Evolutionary conservation across 1,284 basidiomycete species (phyloP), one percentile per base, ranked within the genome.

Genomic region (Trichosporon coremiiforme): DNA sequence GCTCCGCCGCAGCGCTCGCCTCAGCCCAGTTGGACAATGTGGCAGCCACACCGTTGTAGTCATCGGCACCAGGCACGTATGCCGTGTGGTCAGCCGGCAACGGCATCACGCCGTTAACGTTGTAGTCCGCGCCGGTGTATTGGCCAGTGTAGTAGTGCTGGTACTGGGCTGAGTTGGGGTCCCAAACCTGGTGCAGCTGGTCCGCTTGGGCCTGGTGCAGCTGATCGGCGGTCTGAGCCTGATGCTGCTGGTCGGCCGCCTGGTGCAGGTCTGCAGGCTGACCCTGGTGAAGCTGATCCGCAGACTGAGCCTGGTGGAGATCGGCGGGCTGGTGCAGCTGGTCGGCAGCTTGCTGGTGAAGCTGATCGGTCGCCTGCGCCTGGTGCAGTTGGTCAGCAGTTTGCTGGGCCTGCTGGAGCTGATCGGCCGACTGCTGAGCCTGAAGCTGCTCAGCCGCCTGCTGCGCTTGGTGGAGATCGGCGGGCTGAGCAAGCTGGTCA

Each of bases 11-110:
- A 2, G 65, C 38, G 41, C 66, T 70, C 6, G 73, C 66, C 45
- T 71, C 68, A 2, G 69, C 70, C 73, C 73, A 74, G 64, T 68
- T 70, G 45, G 69, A 70, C 22, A 74, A 47, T 0, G 73, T 72
- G 2, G 72, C 68, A 7, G 68, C 70, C 10, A 72, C 69, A 17
- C 55, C 63, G 31, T 57, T 70, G 66, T 71, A 74, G 66, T 74
- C 73, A 1, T 68, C 68, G 9, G 36, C 67, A 22, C 66, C 47
- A 6, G 65, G 47, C 6, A 66, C 70, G 41, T 72, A 74, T 2
- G 47, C 47, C 35, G 36, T 35, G 53, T 71, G 71, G 15, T 72
- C 71, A 20, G 70, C 55, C 55, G 55, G 55, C 29, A 60, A 31
- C 29, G 55, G 55, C 55, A 60, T 60, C 9, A 60, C 55, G 55